phyloP scores from a whole-genome alignment of 2,329 filamentous ascomycete genomes.

The Diaporthe batatas region DNA sequence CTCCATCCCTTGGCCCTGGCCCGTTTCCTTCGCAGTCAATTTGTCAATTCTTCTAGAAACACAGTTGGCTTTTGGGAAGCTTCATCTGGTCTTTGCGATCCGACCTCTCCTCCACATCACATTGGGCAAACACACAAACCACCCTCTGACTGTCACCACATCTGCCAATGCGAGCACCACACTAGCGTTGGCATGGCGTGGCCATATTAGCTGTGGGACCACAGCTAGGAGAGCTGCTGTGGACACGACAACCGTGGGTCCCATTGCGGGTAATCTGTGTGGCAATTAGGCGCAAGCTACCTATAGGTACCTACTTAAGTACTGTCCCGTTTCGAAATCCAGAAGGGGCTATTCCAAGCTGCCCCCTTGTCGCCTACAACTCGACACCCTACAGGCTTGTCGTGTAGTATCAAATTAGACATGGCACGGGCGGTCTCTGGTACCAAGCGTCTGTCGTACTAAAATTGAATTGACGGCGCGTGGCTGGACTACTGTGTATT shows the following conservation, averaged over 20 bases:
- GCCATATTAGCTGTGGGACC: neutral
- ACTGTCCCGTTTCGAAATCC: neutral
- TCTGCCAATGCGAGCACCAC: neutral
- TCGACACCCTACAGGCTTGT: neutral
- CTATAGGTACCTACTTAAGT: no score
- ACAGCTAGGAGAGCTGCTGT: conserved; percentile 2
- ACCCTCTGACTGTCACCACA: neutral
- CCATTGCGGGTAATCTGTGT: neutral
- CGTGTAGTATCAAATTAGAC: conserved; percentile 17
- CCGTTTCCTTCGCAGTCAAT: neutral
- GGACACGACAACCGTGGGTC: conserved; percentile 12
- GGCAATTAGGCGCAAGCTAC: neutral
- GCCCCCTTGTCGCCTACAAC: neutral
- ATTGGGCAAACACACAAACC: neutral
- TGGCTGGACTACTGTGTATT: neutral
- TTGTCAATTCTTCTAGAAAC: conserved; percentile 6
- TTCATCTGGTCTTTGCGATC: neutral
- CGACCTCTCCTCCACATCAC: conserved; percentile 19
- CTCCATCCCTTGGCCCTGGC: conserved; percentile 23
- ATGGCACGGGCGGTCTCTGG: conserved; percentile 1
- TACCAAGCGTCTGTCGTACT: neutral
- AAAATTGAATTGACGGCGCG: conserved; percentile 1
- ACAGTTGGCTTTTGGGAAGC: conserved; percentile 20
- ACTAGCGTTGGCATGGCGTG: neutral
- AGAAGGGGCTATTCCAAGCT: neutral